These are phyloP conservation scores for Cryptosporidium sp. DNA, from an alignment of 169 alveolate genomes.

Conservation along the genomic window DNA sequence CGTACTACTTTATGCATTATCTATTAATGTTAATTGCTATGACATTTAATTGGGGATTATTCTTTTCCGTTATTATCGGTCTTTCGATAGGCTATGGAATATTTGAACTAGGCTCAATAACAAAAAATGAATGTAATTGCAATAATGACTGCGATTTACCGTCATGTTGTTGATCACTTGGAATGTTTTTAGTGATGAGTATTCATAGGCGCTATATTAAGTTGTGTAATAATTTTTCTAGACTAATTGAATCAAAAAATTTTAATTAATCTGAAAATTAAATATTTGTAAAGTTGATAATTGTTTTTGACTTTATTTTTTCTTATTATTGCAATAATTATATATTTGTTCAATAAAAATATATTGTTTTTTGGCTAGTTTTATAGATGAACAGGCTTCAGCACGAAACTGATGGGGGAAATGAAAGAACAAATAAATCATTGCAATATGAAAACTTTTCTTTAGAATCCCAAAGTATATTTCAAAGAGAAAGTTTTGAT, in stretches of 20 bases:
- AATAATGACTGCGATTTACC: conserved; percentile 28
- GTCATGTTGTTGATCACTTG: conserved; percentile 28
- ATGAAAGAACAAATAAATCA: conserved; percentile 21
- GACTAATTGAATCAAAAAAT: conserved; percentile 13
- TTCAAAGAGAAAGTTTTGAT: conserved; percentile 91
- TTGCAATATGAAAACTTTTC: conserved; percentile 84
- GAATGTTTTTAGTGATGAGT: neutral
- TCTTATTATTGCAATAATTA: neutral
- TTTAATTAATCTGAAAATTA: neutral
- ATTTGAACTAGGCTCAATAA: conserved; percentile 12
- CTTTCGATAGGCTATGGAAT: conserved; percentile 58
- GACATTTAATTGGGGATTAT: conserved; percentile 73
- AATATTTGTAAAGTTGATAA: neutral
- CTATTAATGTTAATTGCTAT: conserved; percentile 63
- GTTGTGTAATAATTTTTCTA: neutral
- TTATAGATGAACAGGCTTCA: neutral
- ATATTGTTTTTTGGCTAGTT: neutral
- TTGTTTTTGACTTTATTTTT: neutral
- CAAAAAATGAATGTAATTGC: conserved; percentile 15
- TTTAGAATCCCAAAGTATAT: conserved; percentile 87
- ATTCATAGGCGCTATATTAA: conserved; percentile 34
- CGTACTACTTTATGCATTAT: conserved; percentile 43
- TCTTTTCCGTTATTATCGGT: conserved; percentile 59
- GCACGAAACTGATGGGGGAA: neutral
- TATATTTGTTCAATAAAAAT: neutral